Percentiles rank a stretch among this genome's conserved stretches.
These are phyloP conservation scores for Bombardia bombarda DNA, from an alignment of 495 filamentous ascomycete species.

Conservation along the genomic window DNA sequence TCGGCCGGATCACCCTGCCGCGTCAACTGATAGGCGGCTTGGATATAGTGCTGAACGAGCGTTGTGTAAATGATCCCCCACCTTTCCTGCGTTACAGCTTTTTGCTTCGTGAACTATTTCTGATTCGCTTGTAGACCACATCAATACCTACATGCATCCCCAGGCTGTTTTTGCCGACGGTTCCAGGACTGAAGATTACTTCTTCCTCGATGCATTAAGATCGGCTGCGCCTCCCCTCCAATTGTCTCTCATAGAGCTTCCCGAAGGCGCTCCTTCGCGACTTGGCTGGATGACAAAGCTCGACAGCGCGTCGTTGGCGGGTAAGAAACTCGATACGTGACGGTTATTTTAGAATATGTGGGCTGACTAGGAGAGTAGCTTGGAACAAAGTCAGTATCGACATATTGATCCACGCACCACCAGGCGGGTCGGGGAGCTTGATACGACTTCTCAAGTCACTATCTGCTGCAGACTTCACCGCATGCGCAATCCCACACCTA, in stretches of 20 bases:
- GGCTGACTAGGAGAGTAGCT: slow-evolving; percentile 34
- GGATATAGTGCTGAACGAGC: slow-evolving; percentile 30
- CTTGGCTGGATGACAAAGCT: slow-evolving; percentile 71
- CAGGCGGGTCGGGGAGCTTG: slow-evolving; percentile 60
- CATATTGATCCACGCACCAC: slow-evolving; percentile 66
- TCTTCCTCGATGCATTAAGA: slow-evolving; percentile 47
- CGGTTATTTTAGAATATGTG: background rate
- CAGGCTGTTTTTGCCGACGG: slow-evolving; percentile 48
- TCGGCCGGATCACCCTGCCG: slow-evolving; percentile 40
- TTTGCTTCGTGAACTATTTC: background rate
- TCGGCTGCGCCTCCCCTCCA: slow-evolving; percentile 32
- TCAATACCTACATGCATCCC: slow-evolving; percentile 50
- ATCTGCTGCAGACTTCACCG: slow-evolving; percentile 63
- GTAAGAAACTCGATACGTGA: slow-evolving; percentile 30
- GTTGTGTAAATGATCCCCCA: slow-evolving; percentile 26
- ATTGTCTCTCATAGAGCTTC: slow-evolving; percentile 59
- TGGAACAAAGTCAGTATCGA: slow-evolving; percentile 72
- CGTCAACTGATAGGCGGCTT: slow-evolving; percentile 45
- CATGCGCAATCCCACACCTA: slow-evolving; percentile 53
- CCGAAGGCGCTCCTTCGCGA: slow-evolving; percentile 46
- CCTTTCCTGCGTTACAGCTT: background rate
- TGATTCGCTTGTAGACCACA: slow-evolving; percentile 27
- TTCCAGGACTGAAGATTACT: slow-evolving; percentile 39
- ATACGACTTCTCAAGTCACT: slow-evolving; percentile 67
- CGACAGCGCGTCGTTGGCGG: slow-evolving; percentile 59